phyloP scores from a whole-genome alignment of 148 eudicot genomes.

The Spergularia bocconei region DNA sequence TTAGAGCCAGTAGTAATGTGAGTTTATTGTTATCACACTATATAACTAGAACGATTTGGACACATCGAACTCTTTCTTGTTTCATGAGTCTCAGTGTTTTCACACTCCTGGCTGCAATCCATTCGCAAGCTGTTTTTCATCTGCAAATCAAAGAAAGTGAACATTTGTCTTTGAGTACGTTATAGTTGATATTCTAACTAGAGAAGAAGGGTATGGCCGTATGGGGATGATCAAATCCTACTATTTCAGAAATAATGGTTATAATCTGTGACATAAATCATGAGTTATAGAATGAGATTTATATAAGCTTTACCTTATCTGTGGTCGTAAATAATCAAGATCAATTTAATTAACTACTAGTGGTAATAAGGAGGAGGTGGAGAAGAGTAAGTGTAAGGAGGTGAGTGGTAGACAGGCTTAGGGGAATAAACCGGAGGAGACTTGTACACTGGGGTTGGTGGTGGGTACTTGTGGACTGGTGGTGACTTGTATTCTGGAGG shows the following conservation, averaged over 20 bases:
- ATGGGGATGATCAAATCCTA: background rate
- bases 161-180: background rate
- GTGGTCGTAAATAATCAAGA: background rate
- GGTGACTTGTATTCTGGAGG: too few relatives aligned
- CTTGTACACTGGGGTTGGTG: constrained; percentile 25
- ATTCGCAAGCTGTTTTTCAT: background rate
- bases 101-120: background rate
- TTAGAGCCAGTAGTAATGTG: background rate
- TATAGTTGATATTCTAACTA: too few relatives aligned
- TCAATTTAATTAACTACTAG: constrained; percentile 7
- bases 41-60: too few relatives aligned
- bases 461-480: too few relatives aligned
- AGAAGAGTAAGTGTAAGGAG: constrained; percentile 24
- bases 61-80: background rate
- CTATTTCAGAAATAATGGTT: background rate
- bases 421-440: constrained; percentile 11
- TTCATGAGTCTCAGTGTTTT: background rate
- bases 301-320: constrained; percentile 5
- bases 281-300: background rate
- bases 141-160: background rate
- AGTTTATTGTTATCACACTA: constrained; percentile 1
- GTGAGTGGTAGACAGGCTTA: constrained; percentile 17
- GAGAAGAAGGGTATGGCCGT: background rate
- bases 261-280: background rate
- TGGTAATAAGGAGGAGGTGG: constrained; percentile 31